These are phyloP conservation scores for Hymenoscyphus occultus DNA, from an alignment of 2,329 filamentous ascomycete genomes.

Conservation along the genomic window DNA sequence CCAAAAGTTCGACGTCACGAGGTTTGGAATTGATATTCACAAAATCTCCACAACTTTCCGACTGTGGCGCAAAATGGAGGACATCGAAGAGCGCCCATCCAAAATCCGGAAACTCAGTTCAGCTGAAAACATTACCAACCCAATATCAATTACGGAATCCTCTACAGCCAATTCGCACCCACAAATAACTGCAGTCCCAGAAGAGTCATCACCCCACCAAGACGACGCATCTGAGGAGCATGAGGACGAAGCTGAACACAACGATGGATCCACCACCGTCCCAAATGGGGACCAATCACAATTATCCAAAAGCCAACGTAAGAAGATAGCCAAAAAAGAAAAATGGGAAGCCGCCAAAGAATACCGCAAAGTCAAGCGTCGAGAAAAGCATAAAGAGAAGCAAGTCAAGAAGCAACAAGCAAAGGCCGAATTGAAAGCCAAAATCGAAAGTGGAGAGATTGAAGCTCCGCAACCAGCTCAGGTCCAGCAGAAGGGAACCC, in stretches of 20 bases:
- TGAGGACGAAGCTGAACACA: background rate
- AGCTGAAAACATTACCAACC: slow-evolving; percentile 9
- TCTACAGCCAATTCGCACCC: background rate
- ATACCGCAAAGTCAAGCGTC: slow-evolving; percentile 52
- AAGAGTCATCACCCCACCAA: slow-evolving; percentile 5
- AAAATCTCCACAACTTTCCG: slow-evolving; percentile 3
- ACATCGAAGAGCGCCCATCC: slow-evolving; percentile 32
- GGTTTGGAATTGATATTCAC: slow-evolving; percentile 6
- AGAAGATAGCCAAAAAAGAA: slow-evolving; percentile 70
- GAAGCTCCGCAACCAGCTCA: slow-evolving; percentile 18
- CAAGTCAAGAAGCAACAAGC: slow-evolving; percentile 48
- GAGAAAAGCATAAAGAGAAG: slow-evolving; percentile 50
- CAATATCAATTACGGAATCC: background rate
- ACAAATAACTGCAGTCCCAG: background rate
- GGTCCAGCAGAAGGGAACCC: slow-evolving; percentile 20
- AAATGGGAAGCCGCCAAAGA: slow-evolving; percentile 73
- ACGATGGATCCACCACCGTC: background rate
- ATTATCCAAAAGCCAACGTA: slow-evolving; percentile 82
- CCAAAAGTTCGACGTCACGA: slow-evolving; percentile 17
- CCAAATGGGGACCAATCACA: slow-evolving; percentile 16
- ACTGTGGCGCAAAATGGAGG: slow-evolving; percentile 26
- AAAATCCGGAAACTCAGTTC: slow-evolving; percentile 33
- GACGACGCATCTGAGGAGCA: slow-evolving; percentile 8
- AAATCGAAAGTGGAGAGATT: slow-evolving; percentile 36
- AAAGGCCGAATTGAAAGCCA: slow-evolving; percentile 44